Evolutionary conservation across 73 alveolate genomes (phyloP), one percentile per base, ranked within the genome.

Genomic region (Paramecium octaurelia): DNA sequence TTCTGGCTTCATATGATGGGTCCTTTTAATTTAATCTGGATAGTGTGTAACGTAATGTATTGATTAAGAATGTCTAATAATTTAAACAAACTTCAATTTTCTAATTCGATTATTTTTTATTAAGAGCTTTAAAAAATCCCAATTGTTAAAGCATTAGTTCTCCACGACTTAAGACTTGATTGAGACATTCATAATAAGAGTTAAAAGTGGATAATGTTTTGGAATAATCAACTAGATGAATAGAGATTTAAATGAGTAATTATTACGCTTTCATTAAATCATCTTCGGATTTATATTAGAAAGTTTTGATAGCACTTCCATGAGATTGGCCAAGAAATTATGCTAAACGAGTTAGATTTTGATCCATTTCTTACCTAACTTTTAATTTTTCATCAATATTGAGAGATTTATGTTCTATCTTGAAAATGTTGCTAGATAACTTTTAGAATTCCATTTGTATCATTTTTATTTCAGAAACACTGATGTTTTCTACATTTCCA

Each of bases 191-290:
- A 80, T 80, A 80, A 23, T 42, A 80, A 20, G 43, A 44, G n/a
- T 5, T 21, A 24, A 80, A 40, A 6, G 76, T 80, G 2, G 46
- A 34, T 23, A 80, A 24, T 8, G 91, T 80, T 14, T 80, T 46
- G 0, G 73, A 43, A 46, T 80, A 80, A 11, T 80, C 91, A 2
- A 80, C 57, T 48, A 80, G 27, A n/a, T 80, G 76, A 24, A 20
- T 48, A 6, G 91, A 40, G 24, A 80, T 42, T 46, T 80, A 48
- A 24, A 80, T 80, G 20, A 80, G 29, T 23, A 80, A 46, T 20
- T 40, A 18, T 80, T 80, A 44, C 8, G 91, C 91, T 20, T 80
- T 80, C 46, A 43, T 40, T 35, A 80, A 80, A 48, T 80, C 91
- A 31, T 80, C 70, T 10, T 80, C 70, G 18, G 91, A 80, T 48